A percentile compares a stretch with the other conserved stretches of the same genome.
Conservation (phyloP, 176 grass and related monocot species). For the Melocanna baccifera region DNA sequence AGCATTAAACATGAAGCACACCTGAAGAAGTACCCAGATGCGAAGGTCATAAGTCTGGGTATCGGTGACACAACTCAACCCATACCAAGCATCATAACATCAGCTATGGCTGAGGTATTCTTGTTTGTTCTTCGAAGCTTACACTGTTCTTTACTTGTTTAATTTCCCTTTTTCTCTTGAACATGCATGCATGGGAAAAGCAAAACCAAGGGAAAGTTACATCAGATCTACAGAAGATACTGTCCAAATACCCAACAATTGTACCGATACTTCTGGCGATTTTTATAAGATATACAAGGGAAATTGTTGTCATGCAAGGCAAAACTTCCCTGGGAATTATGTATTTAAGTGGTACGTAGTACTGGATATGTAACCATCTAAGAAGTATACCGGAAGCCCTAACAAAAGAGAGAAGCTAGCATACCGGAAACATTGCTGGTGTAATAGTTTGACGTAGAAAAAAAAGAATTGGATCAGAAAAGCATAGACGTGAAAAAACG, state of each 20-base stretch:
- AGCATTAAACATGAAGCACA: constrained; percentile 56
- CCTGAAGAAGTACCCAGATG: constrained; percentile 79
- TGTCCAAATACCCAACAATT: background rate
- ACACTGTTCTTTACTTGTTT: background rate
- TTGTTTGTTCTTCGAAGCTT: background rate
- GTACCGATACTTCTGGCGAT: background rate
- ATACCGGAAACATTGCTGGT: background rate
- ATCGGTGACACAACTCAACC: constrained; percentile 92
- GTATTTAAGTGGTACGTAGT: background rate
- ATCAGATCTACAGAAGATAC: no score
- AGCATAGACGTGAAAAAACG: background rate
- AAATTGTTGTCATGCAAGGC: background rate
- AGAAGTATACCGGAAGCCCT: background rate
- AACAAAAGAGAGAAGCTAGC: background rate
- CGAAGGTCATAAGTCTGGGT: constrained; percentile 84
- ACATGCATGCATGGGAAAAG: background rate
- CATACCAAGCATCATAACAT: constrained; percentile 71
- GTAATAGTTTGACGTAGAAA: background rate
- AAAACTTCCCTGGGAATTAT: background rate
- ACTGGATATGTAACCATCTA: background rate
- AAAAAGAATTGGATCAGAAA: background rate
- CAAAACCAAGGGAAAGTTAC: background rate
- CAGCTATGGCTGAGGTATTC: constrained; percentile 82
- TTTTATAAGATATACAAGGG: background rate
- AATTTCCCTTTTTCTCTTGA: background rate